Evolutionary conservation across 352 stramenopile genomes (phyloP).

Genomic region (Elongisporangium senticosum): DNA sequence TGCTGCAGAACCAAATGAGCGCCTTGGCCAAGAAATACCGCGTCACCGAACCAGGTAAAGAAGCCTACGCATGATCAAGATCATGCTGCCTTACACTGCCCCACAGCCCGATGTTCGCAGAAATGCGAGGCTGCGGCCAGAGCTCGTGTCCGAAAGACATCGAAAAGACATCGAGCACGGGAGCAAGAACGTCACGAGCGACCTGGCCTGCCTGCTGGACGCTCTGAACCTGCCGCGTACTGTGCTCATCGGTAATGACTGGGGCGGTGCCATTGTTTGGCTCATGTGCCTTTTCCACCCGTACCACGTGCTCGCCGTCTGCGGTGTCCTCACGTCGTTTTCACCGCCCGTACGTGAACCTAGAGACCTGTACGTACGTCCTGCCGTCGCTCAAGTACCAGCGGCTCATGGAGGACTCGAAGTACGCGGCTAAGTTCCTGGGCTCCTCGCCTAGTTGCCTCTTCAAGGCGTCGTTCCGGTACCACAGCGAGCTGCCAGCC

Average conservation of each 20-base stretch:
- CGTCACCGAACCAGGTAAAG: slow-evolving; percentile 39
- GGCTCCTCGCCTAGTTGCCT: slow-evolving; percentile 19
- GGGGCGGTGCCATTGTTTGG: slow-evolving; percentile 51
- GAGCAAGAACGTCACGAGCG: slow-evolving; percentile 41
- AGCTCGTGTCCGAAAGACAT: slow-evolving; percentile 34
- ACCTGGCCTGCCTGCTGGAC: slow-evolving; percentile 42
- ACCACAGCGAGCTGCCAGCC: slow-evolving; percentile 13
- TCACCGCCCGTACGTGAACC: slow-evolving; percentile 36
- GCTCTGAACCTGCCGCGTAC: slow-evolving; percentile 50
- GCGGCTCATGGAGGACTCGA: slow-evolving; percentile 38
- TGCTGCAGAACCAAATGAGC: slow-evolving; percentile 44
- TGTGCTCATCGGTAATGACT: slow-evolving; percentile 68
- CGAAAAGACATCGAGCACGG: slow-evolving; percentile 25
- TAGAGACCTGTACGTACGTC: slow-evolving; percentile 33
- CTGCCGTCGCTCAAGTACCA: slow-evolving; percentile 60
- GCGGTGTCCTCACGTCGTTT: slow-evolving; percentile 61
- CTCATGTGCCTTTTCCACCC: slow-evolving; percentile 61
- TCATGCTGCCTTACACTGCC: too few relatives aligned
- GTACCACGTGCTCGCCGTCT: slow-evolving; percentile 35
- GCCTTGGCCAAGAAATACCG: slow-evolving; percentile 37
- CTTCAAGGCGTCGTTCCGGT: slow-evolving; percentile 29
- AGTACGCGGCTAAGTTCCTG: slow-evolving; percentile 20
- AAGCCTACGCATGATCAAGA: background rate
- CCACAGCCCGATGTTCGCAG: too few relatives aligned
- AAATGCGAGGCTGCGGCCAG: slow-evolving; percentile 32